Evolutionary conservation across 75 land plant genomes (phyloP), one percentile per base, ranked within the genome.

Genomic region (Pinus albicaulis): DNA sequence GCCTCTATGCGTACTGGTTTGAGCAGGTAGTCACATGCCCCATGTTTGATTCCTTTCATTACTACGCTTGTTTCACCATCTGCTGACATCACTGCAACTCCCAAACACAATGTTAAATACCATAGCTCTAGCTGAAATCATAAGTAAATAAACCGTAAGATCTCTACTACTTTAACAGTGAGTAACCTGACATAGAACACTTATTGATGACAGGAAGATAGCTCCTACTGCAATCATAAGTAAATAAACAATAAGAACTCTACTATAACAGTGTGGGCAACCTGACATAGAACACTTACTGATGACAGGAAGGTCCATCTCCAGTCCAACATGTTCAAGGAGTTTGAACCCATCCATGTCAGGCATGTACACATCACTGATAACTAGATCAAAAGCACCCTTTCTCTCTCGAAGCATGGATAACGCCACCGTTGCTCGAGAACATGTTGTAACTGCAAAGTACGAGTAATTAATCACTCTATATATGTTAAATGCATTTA

Each of bases 1-100:
- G 87, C 98, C 80, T 95, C 98, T 19, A 88, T 80, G 26, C 98
- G 85, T 15, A 95, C 89, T 74, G 98, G 98, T 79, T 95, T 95
- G 17, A 90, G 86, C 58, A 95, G 80, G 74, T 92, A 95, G 79
- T 95, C 98, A 76, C 98, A 95, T 53, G 98, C 98, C 38, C 98
- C 98, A 84, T 95, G 98, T 57, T 78, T 90, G 52, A 95, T 86
- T 55, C 98, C 98, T 77, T 75, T 90, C 98, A 95, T 95, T 48
- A 95, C 98, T 72, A 86, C 90, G 76, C 84, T 89, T 23, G 88
- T 88, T 72, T 90, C 86, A 22, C 89, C 87, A 84, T 95, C 90
- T 61, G 90, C 88, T 25, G 98, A 95, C 95, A 95, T 92, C 98
- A 95, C 98, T 95, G 89, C 77, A 79, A 55, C 57, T 72, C 74